Evolutionary conservation across 1,284 basidiomycete species (phyloP).

Genomic region (Wolfiporia cocos): DNA sequence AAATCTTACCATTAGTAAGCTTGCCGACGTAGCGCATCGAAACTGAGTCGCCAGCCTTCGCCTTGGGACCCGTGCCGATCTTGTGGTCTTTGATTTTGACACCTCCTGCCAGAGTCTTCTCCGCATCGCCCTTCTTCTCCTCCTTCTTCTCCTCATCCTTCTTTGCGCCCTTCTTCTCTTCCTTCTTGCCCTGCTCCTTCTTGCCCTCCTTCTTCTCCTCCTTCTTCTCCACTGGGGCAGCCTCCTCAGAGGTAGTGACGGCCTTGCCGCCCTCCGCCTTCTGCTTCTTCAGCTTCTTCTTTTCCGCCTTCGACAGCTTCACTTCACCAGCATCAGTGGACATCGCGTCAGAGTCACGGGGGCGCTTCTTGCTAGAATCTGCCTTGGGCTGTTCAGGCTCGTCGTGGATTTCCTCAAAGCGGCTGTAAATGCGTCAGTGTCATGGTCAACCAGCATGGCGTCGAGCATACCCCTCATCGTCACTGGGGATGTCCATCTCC

Average conservation of each 20-base stretch:
- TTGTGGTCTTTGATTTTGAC: conserved; percentile 78
- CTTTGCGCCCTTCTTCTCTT: conserved; percentile 33
- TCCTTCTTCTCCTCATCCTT: conserved; percentile 31
- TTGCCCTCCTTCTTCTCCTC: conserved; percentile 34
- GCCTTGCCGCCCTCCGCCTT: conserved; percentile 60
- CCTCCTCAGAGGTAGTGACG: conserved; percentile 35
- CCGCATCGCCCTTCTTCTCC: conserved; percentile 32
- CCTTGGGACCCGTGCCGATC: conserved; percentile 74
- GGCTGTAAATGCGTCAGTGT: conserved; percentile 29
- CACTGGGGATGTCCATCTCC: conserved; percentile 46
- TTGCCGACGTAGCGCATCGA: conserved; percentile 91
- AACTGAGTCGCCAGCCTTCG: conserved; percentile 83
- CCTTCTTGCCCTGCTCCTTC: conserved; percentile 29
- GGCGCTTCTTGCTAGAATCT: conserved; percentile 46
- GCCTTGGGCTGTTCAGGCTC: conserved; percentile 23
- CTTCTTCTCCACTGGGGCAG: conserved; percentile 27
- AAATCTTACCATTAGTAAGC: conserved; percentile 78
- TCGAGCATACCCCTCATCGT: conserved; percentile 44
- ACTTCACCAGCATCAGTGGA: conserved; percentile 31
- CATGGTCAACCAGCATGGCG: neutral
- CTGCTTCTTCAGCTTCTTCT: conserved; percentile 71
- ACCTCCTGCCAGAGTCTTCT: conserved; percentile 60
- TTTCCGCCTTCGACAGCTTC: conserved; percentile 46
- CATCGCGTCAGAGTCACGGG: conserved; percentile 45
- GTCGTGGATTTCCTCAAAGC: conserved; percentile 53